Conservation (phyloP, 257 asterid species). For the Leptodermis oblonga region DNA sequence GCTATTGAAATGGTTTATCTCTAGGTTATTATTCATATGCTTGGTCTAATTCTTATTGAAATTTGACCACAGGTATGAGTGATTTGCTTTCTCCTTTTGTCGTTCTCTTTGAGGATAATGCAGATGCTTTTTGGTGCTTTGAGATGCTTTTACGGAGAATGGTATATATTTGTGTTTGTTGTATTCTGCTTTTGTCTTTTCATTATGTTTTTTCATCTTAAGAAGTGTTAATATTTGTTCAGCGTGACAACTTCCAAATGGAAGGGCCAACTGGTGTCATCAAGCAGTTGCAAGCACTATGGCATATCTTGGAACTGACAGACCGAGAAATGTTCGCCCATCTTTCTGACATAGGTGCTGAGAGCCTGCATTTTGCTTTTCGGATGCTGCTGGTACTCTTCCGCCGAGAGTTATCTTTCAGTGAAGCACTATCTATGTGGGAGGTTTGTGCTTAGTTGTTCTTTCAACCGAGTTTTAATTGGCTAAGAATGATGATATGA, state of each 20-base stretch:
- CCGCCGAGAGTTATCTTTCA: conserved; percentile 92
- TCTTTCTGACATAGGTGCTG: conserved; percentile 82
- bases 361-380: conserved; percentile 97
- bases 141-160: conserved; percentile 97
- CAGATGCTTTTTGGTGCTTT: conserved; percentile 99
- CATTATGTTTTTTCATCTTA: conserved; percentile 18
- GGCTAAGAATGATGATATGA: not conserved
- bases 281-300: conserved; percentile 92
- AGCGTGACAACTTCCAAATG: conserved; percentile 93
- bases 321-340: conserved; percentile 88
- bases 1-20: not conserved
- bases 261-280: conserved; percentile 98
- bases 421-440: conserved; percentile 95
- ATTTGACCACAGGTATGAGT: conserved; percentile 72
- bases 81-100: conserved; percentile 95
- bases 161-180: conserved; percentile 37
- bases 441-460: conserved; percentile 66
- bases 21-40: conserved; percentile 19
- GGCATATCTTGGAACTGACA: conserved; percentile 89
- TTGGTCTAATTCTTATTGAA: conserved; percentile 8
- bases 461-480: conserved; percentile 10
- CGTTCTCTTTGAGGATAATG: conserved; percentile 93
- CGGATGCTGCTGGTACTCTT: conserved; percentile 98
- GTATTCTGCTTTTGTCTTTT: conserved; percentile 6
- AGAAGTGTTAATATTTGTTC: conserved; percentile 21